Base-by-base conservation (phyloP, 805 yeast genomes). In the Lachancea sp. region DNA sequence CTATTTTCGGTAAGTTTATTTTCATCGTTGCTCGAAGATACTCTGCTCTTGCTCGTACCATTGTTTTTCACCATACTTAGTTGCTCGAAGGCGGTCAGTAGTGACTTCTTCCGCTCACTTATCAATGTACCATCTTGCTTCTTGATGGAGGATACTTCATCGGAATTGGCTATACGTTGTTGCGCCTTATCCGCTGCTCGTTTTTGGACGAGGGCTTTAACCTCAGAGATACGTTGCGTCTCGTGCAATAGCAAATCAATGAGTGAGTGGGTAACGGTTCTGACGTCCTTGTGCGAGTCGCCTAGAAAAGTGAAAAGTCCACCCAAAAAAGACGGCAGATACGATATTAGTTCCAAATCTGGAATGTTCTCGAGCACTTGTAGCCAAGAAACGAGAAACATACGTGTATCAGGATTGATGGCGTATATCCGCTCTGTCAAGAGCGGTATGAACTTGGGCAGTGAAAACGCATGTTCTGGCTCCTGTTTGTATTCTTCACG, bases 321-420 rank as follows among this genome's bases (percentile, higher is more conserved):
- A 40, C 89, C 93, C 33, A 93, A 70, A 60, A 93, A 88, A 32
- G 90, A 85, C 1, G 99, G 96, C 39, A 93, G 69, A 59, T 85
- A 93, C 0, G 95, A 77, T 16, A 93, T 79, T 47, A 93, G 69
- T 55, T 91, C 96, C 44, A 91, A 70, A 43, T 91, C 95, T 0
- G 99, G 98, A 7, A 90, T 87, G 10, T 93, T 88, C 63, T 91
- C 93, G 40, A 93, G 71, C n/a, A 93, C 75, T 51, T 88, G 84
- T 39, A 93, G 74, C 99, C 99, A 93, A 42, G 95, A 86, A 11
- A 93, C 91, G 46, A 93, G 69, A 57, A 93, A 93, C 68, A 88
- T 83, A 52, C 96, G 75, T 0, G 97, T 89, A 58, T 85, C 86
- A 1, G 98, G 96, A 56, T 93, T 95, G 27, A 87, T 83, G 1